phyloP scores from a whole-genome alignment of 176 grass and related monocot species.

The Calamus simplicifolius region DNA sequence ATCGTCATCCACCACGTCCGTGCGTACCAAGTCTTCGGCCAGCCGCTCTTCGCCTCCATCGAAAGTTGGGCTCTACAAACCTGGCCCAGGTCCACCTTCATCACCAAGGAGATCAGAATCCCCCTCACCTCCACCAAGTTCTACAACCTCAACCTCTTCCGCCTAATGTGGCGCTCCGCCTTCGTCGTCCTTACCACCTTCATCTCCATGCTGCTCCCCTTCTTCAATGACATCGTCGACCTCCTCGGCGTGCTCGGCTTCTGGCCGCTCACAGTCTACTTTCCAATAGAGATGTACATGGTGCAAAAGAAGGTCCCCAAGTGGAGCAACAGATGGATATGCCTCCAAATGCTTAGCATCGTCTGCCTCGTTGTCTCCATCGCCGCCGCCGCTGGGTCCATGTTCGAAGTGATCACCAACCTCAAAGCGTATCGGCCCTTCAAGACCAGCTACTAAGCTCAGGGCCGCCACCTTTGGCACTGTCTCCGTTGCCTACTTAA shows the following conservation, averaged over 20 bases:
- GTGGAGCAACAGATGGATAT: constrained; percentile 33
- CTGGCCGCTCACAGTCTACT: constrained; percentile 72
- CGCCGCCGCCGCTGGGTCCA: constrained; percentile 38
- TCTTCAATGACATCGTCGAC: constrained; percentile 65
- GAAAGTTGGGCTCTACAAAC: constrained; percentile 35
- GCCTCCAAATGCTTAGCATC: constrained; percentile 27
- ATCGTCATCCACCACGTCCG: constrained; percentile 79
- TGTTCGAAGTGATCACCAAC: constrained; percentile 48
- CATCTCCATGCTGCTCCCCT: constrained; percentile 53
- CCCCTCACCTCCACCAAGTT: background rate
- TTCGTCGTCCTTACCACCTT: constrained; percentile 47
- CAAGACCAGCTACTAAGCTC: background rate
- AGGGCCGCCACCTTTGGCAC: constrained; percentile 13
- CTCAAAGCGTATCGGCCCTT: constrained; percentile 66
- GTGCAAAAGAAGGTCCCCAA: constrained; percentile 24
- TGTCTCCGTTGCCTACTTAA: constrained; percentile 17
- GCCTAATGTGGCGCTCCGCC: constrained; percentile 43
- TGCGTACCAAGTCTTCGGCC: constrained; percentile 73
- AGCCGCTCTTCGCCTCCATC: constrained; percentile 79
- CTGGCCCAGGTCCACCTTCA: background rate
- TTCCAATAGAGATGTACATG: constrained; percentile 67
- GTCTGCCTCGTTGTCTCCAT: constrained; percentile 44
- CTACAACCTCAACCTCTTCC: constrained; percentile 37
- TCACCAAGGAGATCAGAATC: constrained; percentile 11
- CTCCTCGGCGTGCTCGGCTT: constrained; percentile 50